phyloP scores from a whole-genome alignment of 257 asterid genomes.

The Solanum microdontum region DNA sequence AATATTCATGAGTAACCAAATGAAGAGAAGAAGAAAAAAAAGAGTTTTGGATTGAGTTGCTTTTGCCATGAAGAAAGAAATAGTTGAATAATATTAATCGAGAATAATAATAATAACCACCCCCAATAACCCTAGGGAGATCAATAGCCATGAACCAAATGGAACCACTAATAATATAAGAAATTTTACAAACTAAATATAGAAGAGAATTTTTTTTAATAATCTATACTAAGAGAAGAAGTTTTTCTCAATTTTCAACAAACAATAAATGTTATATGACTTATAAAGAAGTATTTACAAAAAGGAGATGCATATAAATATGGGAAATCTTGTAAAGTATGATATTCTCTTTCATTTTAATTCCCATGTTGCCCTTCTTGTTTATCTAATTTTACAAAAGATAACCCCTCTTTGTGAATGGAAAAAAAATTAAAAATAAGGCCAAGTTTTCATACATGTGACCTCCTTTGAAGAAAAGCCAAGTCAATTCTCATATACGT shows the following conservation, averaged over 20 bases:
- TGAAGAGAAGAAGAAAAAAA: constrained; percentile 4
- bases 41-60: constrained; percentile 7
- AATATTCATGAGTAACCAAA: constrained; percentile 14
- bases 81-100: constrained; percentile 2
- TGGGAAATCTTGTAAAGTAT: constrained; percentile 22
- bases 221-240: background rate
- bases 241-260: background rate
- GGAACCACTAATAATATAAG: constrained; percentile 10
- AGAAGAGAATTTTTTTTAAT: background rate
- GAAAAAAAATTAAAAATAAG: background rate
- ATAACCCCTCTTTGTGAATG: constrained; percentile 7
- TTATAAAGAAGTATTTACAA: background rate
- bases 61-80: constrained; percentile 59
- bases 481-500: background rate
- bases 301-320: constrained; percentile 6
- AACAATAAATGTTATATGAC: background rate
- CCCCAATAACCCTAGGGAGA: constrained; percentile 48
- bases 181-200: background rate
- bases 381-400: constrained; percentile 9
- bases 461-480: background rate
- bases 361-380: constrained; percentile 15
- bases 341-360: constrained; percentile 14
- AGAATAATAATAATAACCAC: constrained; percentile 35
- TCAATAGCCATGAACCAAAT: constrained; percentile 81
- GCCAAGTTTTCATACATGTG: background rate